phyloP scores from a whole-genome alignment of 2,329 filamentous ascomycete genomes.

The Xylaria sp. region DNA sequence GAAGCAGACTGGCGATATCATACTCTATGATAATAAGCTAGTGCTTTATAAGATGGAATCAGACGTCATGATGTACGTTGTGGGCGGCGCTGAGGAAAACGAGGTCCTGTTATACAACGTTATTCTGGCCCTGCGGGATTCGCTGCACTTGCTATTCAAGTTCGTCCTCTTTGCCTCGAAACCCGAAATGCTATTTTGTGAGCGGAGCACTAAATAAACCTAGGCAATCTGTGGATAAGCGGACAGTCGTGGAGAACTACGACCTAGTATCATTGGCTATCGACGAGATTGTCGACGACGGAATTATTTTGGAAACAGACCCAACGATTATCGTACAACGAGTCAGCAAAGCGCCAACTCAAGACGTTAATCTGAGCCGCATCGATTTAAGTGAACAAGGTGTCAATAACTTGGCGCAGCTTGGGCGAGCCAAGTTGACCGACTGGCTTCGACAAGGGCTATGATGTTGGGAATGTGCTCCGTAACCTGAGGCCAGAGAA shows the following conservation, averaged over 20 bases:
- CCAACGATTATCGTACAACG: constrained; percentile 91
- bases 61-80: constrained; percentile 94
- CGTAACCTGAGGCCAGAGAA: constrained; percentile 12
- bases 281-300: constrained; percentile 94
- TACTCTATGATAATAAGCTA: constrained; percentile 95
- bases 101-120: constrained; percentile 97
- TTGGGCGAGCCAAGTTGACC: constrained; percentile 88
- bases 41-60: constrained; percentile 98
- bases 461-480: constrained; percentile 47
- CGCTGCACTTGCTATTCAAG: constrained; percentile 91
- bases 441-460: constrained; percentile 88
- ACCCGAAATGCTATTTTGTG: neutral
- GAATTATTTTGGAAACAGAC: constrained; percentile 96
- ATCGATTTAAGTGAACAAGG: constrained; percentile 97
- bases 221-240: constrained; percentile 95
- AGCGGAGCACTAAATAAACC: constrained; percentile 19
- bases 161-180: constrained; percentile 49
- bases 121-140: constrained; percentile 86
- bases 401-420: constrained; percentile 89
- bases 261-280: constrained; percentile 92
- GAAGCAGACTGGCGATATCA: constrained; percentile 94
- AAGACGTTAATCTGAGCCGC: constrained; percentile 90
- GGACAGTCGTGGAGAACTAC: constrained; percentile 98
- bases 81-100: constrained; percentile 91
- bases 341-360: constrained; percentile 88